These are phyloP conservation scores for Candida sithepensis DNA, from an alignment of 805 yeast genomes.

Conservation along the genomic window DNA sequence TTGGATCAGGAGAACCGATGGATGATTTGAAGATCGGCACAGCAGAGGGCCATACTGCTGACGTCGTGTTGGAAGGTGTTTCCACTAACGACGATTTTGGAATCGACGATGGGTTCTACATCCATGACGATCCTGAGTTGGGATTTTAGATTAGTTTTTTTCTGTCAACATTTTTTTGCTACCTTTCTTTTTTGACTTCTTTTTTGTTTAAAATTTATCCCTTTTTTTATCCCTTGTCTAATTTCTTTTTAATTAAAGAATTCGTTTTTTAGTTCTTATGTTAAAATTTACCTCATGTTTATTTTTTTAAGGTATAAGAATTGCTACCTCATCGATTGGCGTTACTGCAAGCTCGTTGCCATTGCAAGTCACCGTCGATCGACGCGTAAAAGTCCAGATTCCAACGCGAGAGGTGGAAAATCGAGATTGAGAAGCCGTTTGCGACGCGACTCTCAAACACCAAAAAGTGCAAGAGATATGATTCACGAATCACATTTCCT, in stretches of 20 bases:
- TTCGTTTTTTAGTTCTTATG: not conserved
- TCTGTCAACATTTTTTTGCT: too few species aligned
- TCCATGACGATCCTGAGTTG: not conserved
- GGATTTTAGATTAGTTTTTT: not conserved
- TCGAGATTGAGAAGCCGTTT: not conserved
- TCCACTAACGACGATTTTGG: not conserved
- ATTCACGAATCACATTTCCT: not conserved
- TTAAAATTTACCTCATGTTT: not conserved
- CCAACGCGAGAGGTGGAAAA: too few species aligned
- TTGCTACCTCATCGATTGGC: too few species aligned
- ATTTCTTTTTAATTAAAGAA: not conserved
- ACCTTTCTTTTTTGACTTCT: too few species aligned
- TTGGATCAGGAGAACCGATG: too few species aligned
- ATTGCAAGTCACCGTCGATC: too few species aligned
- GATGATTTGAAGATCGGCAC: not conserved
- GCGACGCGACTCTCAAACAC: too few species aligned
- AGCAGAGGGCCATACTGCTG: conserved; percentile 34
- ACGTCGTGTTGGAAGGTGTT: not conserved
- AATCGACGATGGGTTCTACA: not conserved
- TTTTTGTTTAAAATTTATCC: too few species aligned
- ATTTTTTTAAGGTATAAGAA: too few species aligned
- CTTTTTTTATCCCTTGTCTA: too few species aligned
- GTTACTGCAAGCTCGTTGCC: too few species aligned
- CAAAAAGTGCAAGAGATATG: not conserved
- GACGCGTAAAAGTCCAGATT: not conserved